A percentile compares a stretch with the other conserved stretches of the same genome.
These are phyloP conservation scores for Curvularia spicifera DNA, from an alignment of 2,329 filamentous ascomycete genomes.

Conservation along the genomic window DNA sequence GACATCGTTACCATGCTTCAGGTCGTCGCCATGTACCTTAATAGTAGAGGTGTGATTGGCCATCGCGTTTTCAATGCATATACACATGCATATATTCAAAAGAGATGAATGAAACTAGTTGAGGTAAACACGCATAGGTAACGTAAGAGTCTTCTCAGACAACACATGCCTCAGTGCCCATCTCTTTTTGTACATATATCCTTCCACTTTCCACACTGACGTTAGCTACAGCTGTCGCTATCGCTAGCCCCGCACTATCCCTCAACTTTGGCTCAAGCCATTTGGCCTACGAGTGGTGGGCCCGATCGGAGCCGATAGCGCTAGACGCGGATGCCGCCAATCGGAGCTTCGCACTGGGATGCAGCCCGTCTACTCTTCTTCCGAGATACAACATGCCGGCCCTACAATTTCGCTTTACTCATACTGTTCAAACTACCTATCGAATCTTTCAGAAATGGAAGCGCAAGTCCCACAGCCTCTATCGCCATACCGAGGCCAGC, in stretches of 20 bases:
- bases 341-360: neutral
- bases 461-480: constrained; percentile 17
- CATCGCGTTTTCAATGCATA: neutral
- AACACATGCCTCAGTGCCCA: neutral
- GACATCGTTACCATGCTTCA: neutral
- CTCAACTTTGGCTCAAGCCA: neutral
- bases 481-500: constrained; percentile 28
- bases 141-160: neutral
- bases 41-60: neutral
- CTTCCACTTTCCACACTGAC: neutral
- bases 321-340: constrained; percentile 1
- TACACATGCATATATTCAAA: neutral
- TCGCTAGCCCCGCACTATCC: neutral
- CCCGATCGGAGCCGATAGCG: constrained; percentile 2
- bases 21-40: neutral
- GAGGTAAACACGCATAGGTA: neutral
- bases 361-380: neutral
- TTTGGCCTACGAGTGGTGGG: neutral
- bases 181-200: neutral
- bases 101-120: neutral
- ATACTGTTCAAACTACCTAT: neutral
- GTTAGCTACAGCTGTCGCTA: neutral
- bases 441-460: neutral
- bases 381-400: neutral
- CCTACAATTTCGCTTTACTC: neutral